Conservation (phyloP, 306 rosid species). For the Pyrus betulifolia region DNA sequence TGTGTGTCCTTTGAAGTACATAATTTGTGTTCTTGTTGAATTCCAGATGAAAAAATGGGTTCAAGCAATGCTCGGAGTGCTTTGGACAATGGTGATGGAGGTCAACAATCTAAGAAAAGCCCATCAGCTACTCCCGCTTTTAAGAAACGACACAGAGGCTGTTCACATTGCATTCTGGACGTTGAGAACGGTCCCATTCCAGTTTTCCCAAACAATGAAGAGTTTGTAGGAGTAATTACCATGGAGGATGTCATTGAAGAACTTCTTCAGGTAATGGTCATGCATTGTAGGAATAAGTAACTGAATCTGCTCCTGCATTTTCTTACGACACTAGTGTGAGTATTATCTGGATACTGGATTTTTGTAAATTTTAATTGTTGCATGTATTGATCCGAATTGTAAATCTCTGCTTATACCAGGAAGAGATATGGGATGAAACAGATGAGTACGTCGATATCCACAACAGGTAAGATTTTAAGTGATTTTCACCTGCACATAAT, state of each 20-base stretch:
- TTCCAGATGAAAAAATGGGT: conserved; percentile 21
- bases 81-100: conserved; percentile 28
- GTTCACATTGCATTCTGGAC: conserved; percentile 87
- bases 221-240: conserved; percentile 88
- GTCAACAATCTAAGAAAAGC: conserved; percentile 47
- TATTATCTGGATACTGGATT: conserved; percentile 4
- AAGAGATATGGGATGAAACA: conserved; percentile 98
- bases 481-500: not conserved
- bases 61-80: conserved; percentile 24
- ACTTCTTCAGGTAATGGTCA: conserved; percentile 82
- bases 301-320: conserved; percentile 16
- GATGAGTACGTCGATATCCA: conserved; percentile 94
- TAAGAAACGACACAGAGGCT: conserved; percentile 91
- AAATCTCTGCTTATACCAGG: conserved; percentile 48
- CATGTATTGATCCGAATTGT: conserved; percentile 17
- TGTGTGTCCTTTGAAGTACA: not conserved
- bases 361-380: not conserved
- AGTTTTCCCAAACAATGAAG: conserved; percentile 55
- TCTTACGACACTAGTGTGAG: not conserved
- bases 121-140: conserved; percentile 58
- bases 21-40: conserved; percentile 20
- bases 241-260: conserved; percentile 99
- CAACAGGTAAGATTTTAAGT: conserved; percentile 57
- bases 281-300: not conserved
- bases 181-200: conserved; percentile 77